Percentiles rank a stretch among this genome's conserved stretches.
phyloP scores from a whole-genome alignment of 371 early-diverging fungal genomes.

The Parasitella parasitica region DNA sequence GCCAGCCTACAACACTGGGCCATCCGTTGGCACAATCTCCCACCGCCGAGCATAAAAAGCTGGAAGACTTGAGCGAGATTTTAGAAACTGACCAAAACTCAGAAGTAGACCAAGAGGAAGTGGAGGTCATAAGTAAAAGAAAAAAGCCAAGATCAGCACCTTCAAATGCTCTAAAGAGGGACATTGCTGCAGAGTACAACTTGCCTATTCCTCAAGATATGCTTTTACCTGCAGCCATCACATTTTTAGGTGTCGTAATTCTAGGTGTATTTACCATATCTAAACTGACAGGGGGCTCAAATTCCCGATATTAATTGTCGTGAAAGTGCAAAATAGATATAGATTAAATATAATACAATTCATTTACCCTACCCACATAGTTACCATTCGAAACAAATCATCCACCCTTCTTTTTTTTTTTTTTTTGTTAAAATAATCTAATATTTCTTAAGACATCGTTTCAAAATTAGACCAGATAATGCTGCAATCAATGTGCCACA shows the following conservation, averaged over 20 bases:
- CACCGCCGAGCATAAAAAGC: neutral
- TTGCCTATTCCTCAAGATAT: constrained; percentile 51
- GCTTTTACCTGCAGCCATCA: constrained; percentile 57
- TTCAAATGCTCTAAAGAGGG: constrained; percentile 1
- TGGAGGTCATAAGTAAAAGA: neutral
- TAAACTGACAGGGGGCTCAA: constrained; percentile 23
- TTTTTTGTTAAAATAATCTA: constrained; percentile 1
- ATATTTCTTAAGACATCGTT: too few species aligned
- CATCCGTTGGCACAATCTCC: neutral
- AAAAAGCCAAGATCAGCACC: neutral
- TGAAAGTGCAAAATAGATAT: neutral
- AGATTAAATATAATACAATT: neutral
- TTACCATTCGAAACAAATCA: neutral
- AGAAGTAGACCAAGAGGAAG: neutral
- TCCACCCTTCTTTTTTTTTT: neutral
- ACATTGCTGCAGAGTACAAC: constrained; percentile 19
- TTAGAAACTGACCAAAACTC: constrained; percentile 5
- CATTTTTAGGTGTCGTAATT: constrained; percentile 57
- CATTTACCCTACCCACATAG: neutral
- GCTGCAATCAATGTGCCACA: too few species aligned
- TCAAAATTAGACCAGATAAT: too few species aligned
- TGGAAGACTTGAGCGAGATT: neutral
- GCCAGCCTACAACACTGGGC: constrained; percentile 19
- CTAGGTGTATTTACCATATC: constrained; percentile 55
- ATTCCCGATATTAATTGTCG: constrained; percentile 2